These are phyloP conservation scores for Thymus mandschuricus DNA, from an alignment of 257 asterid genomes.

Conservation along the genomic window DNA sequence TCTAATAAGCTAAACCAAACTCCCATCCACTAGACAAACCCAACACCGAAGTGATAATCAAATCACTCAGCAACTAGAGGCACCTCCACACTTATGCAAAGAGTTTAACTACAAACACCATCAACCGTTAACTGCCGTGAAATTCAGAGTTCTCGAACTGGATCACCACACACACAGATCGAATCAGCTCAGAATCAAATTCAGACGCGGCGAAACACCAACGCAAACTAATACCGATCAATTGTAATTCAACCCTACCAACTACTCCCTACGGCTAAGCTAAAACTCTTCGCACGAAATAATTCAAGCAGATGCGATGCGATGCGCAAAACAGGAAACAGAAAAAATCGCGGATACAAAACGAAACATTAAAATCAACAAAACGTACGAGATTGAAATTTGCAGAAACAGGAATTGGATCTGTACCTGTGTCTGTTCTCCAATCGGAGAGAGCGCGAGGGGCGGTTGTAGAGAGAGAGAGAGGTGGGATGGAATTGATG, in stretches of 20 bases:
- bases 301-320: conserved; percentile 28
- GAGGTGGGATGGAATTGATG: conserved; percentile 31
- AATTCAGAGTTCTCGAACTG: conserved; percentile 21
- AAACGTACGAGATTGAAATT: not conserved
- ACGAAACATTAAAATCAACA: not conserved
- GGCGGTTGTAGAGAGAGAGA: conserved; percentile 36
- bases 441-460: conserved; percentile 34
- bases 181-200: conserved; percentile 26
- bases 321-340: conserved; percentile 2
- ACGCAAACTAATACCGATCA: not conserved
- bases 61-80: conserved; percentile 10
- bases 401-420: conserved; percentile 36
- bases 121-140: conserved; percentile 11
- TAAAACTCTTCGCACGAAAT: not conserved
- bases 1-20: conserved; percentile 19
- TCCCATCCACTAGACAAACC: not conserved
- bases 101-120: conserved; percentile 3
- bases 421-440: conserved; percentile 36
- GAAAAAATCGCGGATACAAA: not conserved
- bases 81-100: conserved; percentile 15
- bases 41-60: not conserved
- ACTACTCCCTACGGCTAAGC: not conserved
- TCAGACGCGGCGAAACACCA: not conserved
- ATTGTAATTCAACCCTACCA: conserved; percentile 9
- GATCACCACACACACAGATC: conserved; percentile 27